Percentiles rank a stretch among this genome's conserved stretches.
Evolutionary conservation across 1,284 basidiomycete species (phyloP).

Genomic region (Sanguinoderma infundibulare): DNA sequence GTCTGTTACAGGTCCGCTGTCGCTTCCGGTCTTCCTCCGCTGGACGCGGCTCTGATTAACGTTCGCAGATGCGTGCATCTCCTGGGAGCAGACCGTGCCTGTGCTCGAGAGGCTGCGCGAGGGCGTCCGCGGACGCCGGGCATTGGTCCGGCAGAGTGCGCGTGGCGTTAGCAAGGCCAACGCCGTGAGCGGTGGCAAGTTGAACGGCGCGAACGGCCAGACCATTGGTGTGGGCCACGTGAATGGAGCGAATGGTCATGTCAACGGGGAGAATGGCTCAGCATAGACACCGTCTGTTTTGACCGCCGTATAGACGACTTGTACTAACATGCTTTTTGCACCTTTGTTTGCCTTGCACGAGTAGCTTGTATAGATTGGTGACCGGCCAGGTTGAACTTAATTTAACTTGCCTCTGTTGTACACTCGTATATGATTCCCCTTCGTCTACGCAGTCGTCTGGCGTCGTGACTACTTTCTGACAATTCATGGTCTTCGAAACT

Average conservation of each 20-base stretch:
- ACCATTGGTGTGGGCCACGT: too few species aligned
- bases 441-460: too few species aligned
- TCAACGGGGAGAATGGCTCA: too few species aligned
- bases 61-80: constrained; percentile 78
- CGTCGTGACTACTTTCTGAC: too few species aligned
- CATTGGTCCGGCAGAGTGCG: constrained; percentile 44
- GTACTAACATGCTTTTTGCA: too few species aligned
- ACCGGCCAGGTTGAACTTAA: not conserved
- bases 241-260: too few species aligned
- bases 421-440: too few species aligned
- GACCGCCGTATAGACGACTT: constrained; percentile 1
- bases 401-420: not conserved
- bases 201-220: constrained; percentile 21
- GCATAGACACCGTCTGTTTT: constrained; percentile 1
- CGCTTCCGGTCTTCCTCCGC: not conserved
- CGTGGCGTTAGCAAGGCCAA: constrained; percentile 26
- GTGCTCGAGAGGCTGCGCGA: constrained; percentile 81
- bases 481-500: too few species aligned
- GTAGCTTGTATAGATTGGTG: not conserved
- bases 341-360: not conserved
- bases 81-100: constrained; percentile 86
- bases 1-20: constrained; percentile 64
- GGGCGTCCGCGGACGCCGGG: constrained; percentile 79
- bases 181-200: constrained; percentile 2
- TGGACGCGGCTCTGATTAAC: constrained; percentile 3